These are phyloP conservation scores for Lasiodiplodia citricola DNA, from an alignment of 2,329 filamentous ascomycete species.

Conservation along the genomic window DNA sequence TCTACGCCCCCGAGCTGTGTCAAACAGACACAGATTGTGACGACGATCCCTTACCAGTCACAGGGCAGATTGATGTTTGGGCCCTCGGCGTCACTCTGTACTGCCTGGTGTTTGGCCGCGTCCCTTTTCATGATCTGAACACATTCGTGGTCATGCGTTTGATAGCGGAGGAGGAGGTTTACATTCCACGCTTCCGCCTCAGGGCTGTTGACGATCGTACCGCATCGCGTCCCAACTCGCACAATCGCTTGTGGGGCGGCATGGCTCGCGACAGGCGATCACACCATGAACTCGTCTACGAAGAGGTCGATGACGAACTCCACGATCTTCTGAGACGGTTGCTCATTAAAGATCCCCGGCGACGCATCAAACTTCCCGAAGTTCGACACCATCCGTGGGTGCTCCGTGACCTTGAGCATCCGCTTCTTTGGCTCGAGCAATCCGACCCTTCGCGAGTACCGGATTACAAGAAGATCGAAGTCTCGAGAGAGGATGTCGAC, in stretches of 20 bases:
- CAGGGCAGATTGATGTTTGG: conserved; percentile 96
- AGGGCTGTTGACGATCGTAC: conserved; percentile 65
- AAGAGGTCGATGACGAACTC: conserved; percentile 80
- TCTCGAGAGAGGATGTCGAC: conserved; percentile 90
- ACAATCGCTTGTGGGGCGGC: conserved; percentile 52
- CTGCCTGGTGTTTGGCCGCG: conserved; percentile 90
- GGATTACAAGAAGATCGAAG: conserved; percentile 84
- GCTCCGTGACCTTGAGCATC: conserved; percentile 73
- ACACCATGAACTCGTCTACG: conserved; percentile 80
- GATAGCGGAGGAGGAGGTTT: conserved; percentile 91
- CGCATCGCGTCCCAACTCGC: conserved; percentile 52
- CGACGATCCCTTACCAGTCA: conserved; percentile 73
- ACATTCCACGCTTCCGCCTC: conserved; percentile 83
- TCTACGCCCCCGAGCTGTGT: conserved; percentile 96
- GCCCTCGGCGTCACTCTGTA: conserved; percentile 95
- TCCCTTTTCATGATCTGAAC: conserved; percentile 90
- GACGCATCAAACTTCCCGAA: conserved; percentile 86
- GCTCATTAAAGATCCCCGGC: conserved; percentile 85
- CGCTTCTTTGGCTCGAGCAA: conserved; percentile 85
- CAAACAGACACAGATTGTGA: conserved; percentile 72
- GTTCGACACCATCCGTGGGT: conserved; percentile 97
- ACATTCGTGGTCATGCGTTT: conserved; percentile 90
- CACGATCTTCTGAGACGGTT: conserved; percentile 79
- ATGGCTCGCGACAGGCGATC: conserved; percentile 73
- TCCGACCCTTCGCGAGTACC: conserved; percentile 82